Evolutionary conservation across 2,329 filamentous ascomycete genomes (phyloP), one percentile per base, ranked within the genome.

Genomic region (Pseudocercospora macadamiae): DNA sequence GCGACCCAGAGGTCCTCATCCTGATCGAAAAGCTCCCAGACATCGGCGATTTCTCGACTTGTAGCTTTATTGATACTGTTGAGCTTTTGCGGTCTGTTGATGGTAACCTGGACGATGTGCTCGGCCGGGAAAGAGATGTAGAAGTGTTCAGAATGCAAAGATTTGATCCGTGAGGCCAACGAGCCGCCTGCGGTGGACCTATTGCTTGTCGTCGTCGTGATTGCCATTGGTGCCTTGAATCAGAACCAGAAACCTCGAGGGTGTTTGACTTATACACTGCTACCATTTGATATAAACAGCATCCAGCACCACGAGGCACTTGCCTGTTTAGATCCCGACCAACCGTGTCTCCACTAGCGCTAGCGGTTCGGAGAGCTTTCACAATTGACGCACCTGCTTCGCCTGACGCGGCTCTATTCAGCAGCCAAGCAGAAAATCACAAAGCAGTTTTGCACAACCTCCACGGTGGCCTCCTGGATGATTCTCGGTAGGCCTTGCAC

Each of bases 41-140:
- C 62, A 12, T 58, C 60, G 16, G 71, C 68, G 5, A 71, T 60
- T 51, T 73, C 71, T 23, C 32, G 44, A 39, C 72, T 65, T 2
- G 69, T 70, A 6, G 67, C 66, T 32, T 64, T 62, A 49, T 68
- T 70, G 56, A 73, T 71, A 54, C 68, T 73, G 34, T 73, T 73
- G 28, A 73, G 62, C 21, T 69, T 65, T 53, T 71, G 70, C 2
- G 70, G 66, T 39, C 71, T 55, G 54, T 73, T 72, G 21, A 52
- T 34, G 18, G 47, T 57, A 36, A 57, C 37, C 28, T 44, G 28
- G 4, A 57, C 32, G n/a, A 56, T 34, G 21, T 39, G 54, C 19
- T 48, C 28, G n/a, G 28, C 54, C 12, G 49, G 55, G 32, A 23
- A 52, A 8, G 37, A 30, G 12, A 45, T 42, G 21, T 48, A 34